These are phyloP conservation scores for Lachnum nothofagi DNA, from an alignment of 2,329 filamentous ascomycete genomes.

Conservation along the genomic window DNA sequence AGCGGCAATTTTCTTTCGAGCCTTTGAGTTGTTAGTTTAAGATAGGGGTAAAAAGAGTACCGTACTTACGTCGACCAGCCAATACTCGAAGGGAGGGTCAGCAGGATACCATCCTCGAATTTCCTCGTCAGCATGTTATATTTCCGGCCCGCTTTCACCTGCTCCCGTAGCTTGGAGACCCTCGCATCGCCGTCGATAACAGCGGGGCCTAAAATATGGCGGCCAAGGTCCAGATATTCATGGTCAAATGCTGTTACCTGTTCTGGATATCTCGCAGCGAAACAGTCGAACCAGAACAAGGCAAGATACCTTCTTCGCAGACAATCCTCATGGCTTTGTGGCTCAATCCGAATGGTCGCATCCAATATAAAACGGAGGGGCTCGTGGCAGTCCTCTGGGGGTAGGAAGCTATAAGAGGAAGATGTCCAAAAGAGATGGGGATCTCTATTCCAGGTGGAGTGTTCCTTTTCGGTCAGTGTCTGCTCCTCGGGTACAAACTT, in stretches of 20 bases:
- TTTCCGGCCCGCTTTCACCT: conserved; percentile 11
- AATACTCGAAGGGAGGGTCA: conserved; percentile 11
- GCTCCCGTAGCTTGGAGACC: conserved; percentile 10
- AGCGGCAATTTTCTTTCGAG: conserved; percentile 11
- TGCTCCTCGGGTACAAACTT: conserved; percentile 6
- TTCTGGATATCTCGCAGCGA: conserved; percentile 10
- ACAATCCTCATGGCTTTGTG: conserved; percentile 10
- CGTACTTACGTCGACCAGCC: conserved; percentile 14
- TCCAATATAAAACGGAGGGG: conserved; percentile 9
- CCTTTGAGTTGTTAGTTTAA: conserved; percentile 7
- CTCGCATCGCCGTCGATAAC: conserved; percentile 3
- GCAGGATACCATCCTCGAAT: conserved; percentile 13
- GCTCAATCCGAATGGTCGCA: conserved; percentile 5
- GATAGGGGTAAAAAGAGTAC: conserved; percentile 8
- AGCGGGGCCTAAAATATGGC: conserved; percentile 7
- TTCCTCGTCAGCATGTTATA: conserved; percentile 12
- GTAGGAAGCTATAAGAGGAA: conserved; percentile 7
- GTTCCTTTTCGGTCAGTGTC: conserved; percentile 8
- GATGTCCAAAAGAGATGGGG: conserved; percentile 10
- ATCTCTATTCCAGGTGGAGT: conserved; percentile 4
- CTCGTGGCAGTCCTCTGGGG: conserved; percentile 3
- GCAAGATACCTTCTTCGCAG: conserved; percentile 12
- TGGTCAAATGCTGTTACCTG: conserved; percentile 12
- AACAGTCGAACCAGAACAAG: conserved; percentile 15
- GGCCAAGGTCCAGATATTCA: conserved; percentile 9